Evolutionary conservation across 2,329 filamentous ascomycete genomes (phyloP).

Genomic region (Colletotrichum sojae): DNA sequence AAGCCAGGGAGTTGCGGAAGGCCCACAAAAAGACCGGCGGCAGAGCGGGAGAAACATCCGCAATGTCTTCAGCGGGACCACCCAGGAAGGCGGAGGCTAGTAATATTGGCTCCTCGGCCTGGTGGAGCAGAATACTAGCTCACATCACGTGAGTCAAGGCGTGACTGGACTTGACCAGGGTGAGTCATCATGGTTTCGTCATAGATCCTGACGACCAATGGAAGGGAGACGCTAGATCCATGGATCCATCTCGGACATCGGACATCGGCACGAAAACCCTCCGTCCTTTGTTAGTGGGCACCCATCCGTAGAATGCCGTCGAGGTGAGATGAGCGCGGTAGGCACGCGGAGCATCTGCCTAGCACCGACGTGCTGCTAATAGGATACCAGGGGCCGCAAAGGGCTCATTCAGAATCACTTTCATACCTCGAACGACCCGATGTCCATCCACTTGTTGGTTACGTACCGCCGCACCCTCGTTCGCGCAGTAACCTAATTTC

Average conservation of each 20-base stretch:
- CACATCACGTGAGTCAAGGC: constrained; percentile 13
- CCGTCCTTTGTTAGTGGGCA: constrained; percentile 36
- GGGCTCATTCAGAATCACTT: background rate
- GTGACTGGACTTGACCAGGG: background rate
- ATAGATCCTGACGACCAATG: constrained; percentile 18
- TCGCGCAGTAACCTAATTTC: background rate
- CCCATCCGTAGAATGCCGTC: background rate
- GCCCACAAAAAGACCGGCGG: constrained; percentile 23
- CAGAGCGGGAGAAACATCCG: constrained; percentile 26
- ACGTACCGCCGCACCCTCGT: constrained; percentile 12
- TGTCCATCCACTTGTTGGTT: background rate
- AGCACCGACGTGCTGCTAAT: constrained; percentile 1
- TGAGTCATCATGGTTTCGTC: constrained; percentile 28
- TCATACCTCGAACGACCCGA: background rate
- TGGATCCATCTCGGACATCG: constrained; percentile 41
- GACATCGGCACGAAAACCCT: constrained; percentile 46
- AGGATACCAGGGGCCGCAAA: background rate
- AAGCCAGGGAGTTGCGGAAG: background rate
- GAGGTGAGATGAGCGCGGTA: background rate
- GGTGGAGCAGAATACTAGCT: background rate
- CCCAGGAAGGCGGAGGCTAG: too few species aligned
- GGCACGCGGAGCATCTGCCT: constrained; percentile 13
- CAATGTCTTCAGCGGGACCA: background rate
- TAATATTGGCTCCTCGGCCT: constrained; percentile 17
- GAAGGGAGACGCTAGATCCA: background rate